Evolutionary conservation across 2,329 filamentous ascomycete species (phyloP).

Genomic region (Parafenestella ontariensis): DNA sequence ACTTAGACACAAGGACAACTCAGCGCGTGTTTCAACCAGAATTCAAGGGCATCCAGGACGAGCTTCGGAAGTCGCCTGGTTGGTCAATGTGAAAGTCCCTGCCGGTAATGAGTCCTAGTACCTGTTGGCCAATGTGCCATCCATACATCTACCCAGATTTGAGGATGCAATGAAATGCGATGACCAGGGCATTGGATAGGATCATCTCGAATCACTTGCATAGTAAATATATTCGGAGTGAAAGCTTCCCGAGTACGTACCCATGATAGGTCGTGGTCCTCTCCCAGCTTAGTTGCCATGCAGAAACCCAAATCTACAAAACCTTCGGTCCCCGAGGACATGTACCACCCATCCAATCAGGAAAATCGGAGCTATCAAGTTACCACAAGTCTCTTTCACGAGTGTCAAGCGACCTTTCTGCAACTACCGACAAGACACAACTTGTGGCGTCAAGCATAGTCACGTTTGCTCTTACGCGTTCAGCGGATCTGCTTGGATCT

Average conservation of each 20-base stretch:
- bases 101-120: too few species aligned
- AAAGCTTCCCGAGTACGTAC: conserved; percentile 1
- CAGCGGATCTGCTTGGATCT: background rate
- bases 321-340: conserved; percentile 26
- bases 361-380: background rate
- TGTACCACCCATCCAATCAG: background rate
- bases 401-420: background rate
- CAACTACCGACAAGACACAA: background rate
- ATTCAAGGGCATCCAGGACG: too few species aligned
- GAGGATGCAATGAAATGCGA: background rate
- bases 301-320: conserved; percentile 4
- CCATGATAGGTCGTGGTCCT: conserved; percentile 2
- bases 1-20: background rate
- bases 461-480: background rate
- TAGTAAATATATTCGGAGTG: background rate
- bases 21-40: background rate
- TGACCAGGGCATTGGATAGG: too few species aligned
- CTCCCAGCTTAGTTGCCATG: conserved; percentile 16
- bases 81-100: too few species aligned
- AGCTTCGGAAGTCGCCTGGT: too few species aligned
- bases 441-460: background rate
- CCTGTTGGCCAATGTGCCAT: too few species aligned
- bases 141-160: background rate
- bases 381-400: background rate
- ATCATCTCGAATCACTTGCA: background rate